A percentile compares a stretch with the other conserved stretches of the same genome.
Conservation (phyloP, 371 early-diverging fungal genomes). For the Zopfochytrium polystomum region DNA sequence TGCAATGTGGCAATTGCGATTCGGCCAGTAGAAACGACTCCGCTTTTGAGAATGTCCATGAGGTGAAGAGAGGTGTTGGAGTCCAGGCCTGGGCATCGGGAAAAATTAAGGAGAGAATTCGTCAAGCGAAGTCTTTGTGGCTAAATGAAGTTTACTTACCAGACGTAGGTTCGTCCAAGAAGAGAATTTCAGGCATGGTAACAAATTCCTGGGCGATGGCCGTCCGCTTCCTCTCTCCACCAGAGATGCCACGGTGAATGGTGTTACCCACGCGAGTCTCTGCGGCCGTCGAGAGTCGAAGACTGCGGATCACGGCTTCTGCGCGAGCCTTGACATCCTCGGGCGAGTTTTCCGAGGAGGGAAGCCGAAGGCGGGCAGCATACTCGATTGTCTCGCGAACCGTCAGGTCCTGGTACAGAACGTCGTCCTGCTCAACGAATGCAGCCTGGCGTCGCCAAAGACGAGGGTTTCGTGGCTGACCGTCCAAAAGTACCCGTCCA, state of each 20-base stretch:
- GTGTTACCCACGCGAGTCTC: slow-evolving; percentile 34
- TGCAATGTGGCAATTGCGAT: slow-evolving; percentile 64
- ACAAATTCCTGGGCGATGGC: slow-evolving; percentile 8
- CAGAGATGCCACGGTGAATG: slow-evolving; percentile 74
- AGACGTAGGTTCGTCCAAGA: slow-evolving; percentile 9
- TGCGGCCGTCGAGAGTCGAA: slow-evolving; percentile 52
- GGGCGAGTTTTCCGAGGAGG: slow-evolving; percentile 36
- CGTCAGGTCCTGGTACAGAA: too few species aligned
- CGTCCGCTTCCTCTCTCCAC: slow-evolving; percentile 43
- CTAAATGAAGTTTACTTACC: slow-evolving; percentile 5
- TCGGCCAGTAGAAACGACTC: slow-evolving; percentile 42
- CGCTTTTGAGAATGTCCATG: slow-evolving; percentile 6
- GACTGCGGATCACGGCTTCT: slow-evolving; percentile 60
- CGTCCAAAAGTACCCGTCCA: slow-evolving; percentile 26
- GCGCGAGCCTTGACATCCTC: slow-evolving; percentile 57
- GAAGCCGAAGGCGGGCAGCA: slow-evolving; percentile 74
- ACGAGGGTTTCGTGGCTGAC: slow-evolving; percentile 9
- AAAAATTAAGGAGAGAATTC: not conserved
- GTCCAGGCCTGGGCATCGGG: slow-evolving; percentile 44
- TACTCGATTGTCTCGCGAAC: slow-evolving; percentile 79
- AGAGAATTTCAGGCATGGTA: slow-evolving; percentile 4
- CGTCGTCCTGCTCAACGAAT: too few species aligned
- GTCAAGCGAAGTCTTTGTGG: too few species aligned
- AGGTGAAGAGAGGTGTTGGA: slow-evolving; percentile 52
- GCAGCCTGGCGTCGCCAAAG: slow-evolving; percentile 20